A percentile compares a stretch with the other conserved stretches of the same genome.
Evolutionary conservation across 176 grass and related monocot genomes (phyloP).

Genomic region (Zea luxurians): DNA sequence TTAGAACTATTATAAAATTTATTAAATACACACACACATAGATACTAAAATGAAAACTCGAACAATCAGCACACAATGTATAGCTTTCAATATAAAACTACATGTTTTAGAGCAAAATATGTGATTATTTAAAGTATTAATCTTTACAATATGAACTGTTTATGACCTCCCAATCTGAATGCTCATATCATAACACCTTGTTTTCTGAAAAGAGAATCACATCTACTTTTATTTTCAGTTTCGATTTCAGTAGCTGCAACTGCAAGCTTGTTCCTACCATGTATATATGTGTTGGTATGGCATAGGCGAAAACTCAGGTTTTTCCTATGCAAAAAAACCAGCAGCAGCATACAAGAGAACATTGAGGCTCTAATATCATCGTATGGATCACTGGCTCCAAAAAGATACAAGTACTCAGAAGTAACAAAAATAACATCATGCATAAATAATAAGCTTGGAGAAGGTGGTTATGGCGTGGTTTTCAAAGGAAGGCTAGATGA

Average conservation of each 20-base stretch:
- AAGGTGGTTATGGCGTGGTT: slow-evolving; percentile 62
- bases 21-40: neutral
- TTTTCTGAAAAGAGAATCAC: neutral
- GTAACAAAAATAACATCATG: slow-evolving; percentile 48
- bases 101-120: neutral
- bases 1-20: too few species aligned
- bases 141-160: neutral
- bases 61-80: neutral
- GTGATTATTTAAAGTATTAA: neutral
- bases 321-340: neutral
- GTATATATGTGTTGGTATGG: slow-evolving; percentile 1
- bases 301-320: neutral
- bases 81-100: neutral
- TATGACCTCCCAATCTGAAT: neutral
- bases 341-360: neutral
- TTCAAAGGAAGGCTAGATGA: slow-evolving; percentile 47
- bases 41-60: neutral
- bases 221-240: slow-evolving; percentile 4
- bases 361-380: slow-evolving; percentile 28
- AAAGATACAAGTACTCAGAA: slow-evolving; percentile 55
- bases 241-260: neutral
- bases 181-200: neutral
- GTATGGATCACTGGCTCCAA: slow-evolving; percentile 50
- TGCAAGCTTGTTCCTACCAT: slow-evolving; percentile 12
- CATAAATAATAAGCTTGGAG: slow-evolving; percentile 43